These are phyloP conservation scores for Phyllostachys edulis DNA, from an alignment of 176 grass and related monocot species.

Conservation along the genomic window DNA sequence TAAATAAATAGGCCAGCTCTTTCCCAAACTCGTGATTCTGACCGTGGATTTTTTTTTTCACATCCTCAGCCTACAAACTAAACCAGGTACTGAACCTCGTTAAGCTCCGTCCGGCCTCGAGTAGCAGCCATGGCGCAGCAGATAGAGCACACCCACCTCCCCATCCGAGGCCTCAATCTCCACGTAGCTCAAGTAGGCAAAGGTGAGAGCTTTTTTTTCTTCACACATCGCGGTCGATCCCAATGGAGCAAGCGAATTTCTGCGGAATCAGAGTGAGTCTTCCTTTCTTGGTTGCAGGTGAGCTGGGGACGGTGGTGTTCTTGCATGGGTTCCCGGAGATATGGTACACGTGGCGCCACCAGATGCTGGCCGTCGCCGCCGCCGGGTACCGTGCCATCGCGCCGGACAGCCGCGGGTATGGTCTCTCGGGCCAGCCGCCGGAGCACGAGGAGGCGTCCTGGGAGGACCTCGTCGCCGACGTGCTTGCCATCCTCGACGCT, in stretches of 20 bases:
- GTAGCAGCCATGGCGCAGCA: constrained; percentile 26
- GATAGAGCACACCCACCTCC: constrained; percentile 43
- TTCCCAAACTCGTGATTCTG: too few relatives aligned
- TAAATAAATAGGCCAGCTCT: too few relatives aligned
- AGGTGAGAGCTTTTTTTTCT: neutral
- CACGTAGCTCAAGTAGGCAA: constrained; percentile 48
- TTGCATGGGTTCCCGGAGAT: constrained; percentile 72
- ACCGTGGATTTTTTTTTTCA: too few relatives aligned
- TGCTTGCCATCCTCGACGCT: constrained; percentile 48
- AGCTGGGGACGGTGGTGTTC: constrained; percentile 54
- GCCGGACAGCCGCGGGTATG: constrained; percentile 62
- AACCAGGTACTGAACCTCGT: too few relatives aligned
- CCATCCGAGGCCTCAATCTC: constrained; percentile 47
- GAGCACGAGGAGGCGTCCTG: constrained; percentile 37
- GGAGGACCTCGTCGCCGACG: constrained; percentile 51
- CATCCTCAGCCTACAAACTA: too few relatives aligned
- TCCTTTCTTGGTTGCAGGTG: constrained; percentile 3
- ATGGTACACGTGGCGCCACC: constrained; percentile 71
- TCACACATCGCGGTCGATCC: neutral
- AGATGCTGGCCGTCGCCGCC: constrained; percentile 57
- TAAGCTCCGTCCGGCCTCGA: too few relatives aligned
- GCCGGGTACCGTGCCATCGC: constrained; percentile 63
- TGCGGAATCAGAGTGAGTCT: too few relatives aligned
- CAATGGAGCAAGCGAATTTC: neutral
- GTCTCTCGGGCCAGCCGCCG: constrained; percentile 55